Evolutionary conservation across 768 basidiomycete genomes (phyloP), one percentile per base, ranked within the genome.

Genomic region (Panaeolus papilionaceus): DNA sequence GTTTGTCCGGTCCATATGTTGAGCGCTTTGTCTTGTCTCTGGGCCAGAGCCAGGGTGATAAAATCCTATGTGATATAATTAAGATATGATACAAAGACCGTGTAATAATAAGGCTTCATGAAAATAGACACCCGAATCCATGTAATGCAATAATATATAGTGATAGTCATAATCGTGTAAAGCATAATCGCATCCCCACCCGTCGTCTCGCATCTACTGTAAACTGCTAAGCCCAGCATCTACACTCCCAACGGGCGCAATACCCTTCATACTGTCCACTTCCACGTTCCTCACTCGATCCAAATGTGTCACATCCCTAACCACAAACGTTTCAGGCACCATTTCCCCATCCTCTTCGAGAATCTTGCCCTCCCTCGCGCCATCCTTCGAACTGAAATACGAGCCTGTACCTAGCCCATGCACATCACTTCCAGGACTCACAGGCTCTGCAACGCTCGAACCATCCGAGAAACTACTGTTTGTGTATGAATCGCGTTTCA

Each of bases 361-460:
- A 42, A 44, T 64, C 39, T 66, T 51, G 9, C 28, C 61, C 54
- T 28, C 28, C 61, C 38, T 47, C 49, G 49, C 58, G 39, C 37
- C 42, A 18, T 63, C 42, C 38, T 70, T 72, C 39, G 64, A 61
- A n/a, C 49, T 47, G 38, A 64, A 45, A 38, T 70, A 73, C n/a
- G 68, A 62, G 3, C 67, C 72, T 11, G 73, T 71, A 8, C 76
- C 77, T 6, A 74, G 68, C 4, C 76, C 77, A 61, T 76, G 75
- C 28, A 78, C 75, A 68, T 83, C 80, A 51, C 78, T 78, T 44
- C 77, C 78, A 23, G 89, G 89, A 69, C 89, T 89, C 37, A 84
- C 77, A n/a, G 89, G 89, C 66, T 88, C 88, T 42, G 82, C 79
- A 58, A 86, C 73, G 23, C 88, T 88, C 49, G 89, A 89, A 28